Conservation (phyloP, 306 rosid genomes). For the Castanea mollissima region DNA sequence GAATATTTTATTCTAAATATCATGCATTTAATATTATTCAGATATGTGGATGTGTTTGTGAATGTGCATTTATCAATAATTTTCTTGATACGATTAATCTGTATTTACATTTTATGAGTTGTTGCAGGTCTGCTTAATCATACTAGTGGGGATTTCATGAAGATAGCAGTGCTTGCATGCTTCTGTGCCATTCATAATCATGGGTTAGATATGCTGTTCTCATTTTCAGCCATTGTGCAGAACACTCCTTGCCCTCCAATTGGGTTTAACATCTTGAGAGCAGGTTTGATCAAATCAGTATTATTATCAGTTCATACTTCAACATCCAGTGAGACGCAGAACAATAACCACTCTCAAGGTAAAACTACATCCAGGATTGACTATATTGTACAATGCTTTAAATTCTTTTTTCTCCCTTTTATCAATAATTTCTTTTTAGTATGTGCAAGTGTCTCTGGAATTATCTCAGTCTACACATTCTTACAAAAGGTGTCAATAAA, state of each 20-base stretch:
- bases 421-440: too few species aligned
- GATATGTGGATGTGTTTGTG: conserved; percentile 11
- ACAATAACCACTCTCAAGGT: conserved; percentile 72
- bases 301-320: conserved; percentile 82
- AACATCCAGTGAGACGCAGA: conserved; percentile 44
- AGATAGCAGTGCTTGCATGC: conserved; percentile 89
- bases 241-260: conserved; percentile 82
- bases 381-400: not conserved
- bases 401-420: too few species aligned
- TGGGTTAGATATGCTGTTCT: conserved; percentile 86
- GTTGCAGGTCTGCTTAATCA: conserved; percentile 78
- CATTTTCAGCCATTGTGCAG: conserved; percentile 96
- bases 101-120: not conserved
- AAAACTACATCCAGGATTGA: conserved; percentile 25
- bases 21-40: conserved; percentile 10
- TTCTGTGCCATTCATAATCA: conserved; percentile 95
- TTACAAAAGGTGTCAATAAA: too few species aligned
- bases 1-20: too few species aligned
- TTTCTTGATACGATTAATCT: too few species aligned
- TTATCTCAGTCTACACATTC: too few species aligned
- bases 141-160: conserved; percentile 90
- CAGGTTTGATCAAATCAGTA: conserved; percentile 91
- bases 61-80: too few species aligned
- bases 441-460: too few species aligned
- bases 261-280: conserved; percentile 92